Conservation (phyloP, 352 stramenopile genomes). For the Pythium phragmiticola region DNA sequence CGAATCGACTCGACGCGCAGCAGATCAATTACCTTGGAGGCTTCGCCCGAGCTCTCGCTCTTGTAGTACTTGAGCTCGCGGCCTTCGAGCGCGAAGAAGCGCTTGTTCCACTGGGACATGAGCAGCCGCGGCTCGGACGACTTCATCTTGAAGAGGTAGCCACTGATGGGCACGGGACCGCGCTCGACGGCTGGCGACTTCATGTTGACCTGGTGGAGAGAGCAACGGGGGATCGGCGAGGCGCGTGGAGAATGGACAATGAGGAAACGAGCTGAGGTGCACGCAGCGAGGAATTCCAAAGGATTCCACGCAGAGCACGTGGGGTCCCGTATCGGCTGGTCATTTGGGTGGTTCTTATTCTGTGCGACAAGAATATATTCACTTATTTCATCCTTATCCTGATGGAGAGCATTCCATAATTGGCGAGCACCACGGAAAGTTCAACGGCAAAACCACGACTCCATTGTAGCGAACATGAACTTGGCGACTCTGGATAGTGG, state of each 20-base stretch:
- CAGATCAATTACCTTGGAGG: slow-evolving; percentile 74
- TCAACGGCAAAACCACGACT: too few species aligned
- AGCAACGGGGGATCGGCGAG: not conserved
- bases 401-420: not conserved
- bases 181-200: slow-evolving; percentile 47
- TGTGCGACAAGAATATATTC: not conserved
- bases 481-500: too few species aligned
- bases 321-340: not conserved
- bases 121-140: slow-evolving; percentile 51
- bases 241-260: slow-evolving; percentile 1
- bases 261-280: too few species aligned
- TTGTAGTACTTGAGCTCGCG: slow-evolving; percentile 80
- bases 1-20: slow-evolving; percentile 76
- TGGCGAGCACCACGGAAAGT: too few species aligned
- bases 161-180: slow-evolving; percentile 71
- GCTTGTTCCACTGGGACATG: slow-evolving; percentile 78
- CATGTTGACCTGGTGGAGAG: slow-evolving; percentile 28
- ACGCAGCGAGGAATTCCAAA: too few species aligned
- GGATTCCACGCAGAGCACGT: too few species aligned
- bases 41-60: slow-evolving; percentile 50
- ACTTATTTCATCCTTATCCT: slow-evolving; percentile 1
- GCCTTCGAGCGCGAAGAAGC: slow-evolving; percentile 78
- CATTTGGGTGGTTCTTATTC: slow-evolving; percentile 1
- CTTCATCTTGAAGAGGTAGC: slow-evolving; percentile 87
- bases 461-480: too few species aligned